Conservation (phyloP, 768 basidiomycete species). For the Cantharellus anzutake region DNA sequence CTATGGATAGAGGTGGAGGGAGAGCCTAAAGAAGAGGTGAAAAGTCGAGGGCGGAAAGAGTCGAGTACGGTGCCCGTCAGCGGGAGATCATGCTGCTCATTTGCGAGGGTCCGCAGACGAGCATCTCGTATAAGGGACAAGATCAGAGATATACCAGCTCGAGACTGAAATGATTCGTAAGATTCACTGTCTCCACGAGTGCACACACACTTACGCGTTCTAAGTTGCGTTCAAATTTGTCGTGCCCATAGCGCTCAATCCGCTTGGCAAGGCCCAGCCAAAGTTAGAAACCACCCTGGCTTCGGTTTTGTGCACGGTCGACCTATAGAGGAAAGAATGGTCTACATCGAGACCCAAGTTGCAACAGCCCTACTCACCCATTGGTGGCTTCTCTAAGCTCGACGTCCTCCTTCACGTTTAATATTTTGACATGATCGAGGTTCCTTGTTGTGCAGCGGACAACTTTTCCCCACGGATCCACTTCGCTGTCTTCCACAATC, state of each 20-base stretch:
- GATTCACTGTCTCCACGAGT: constrained; percentile 5
- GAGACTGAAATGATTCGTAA: constrained; percentile 32
- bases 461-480: constrained; percentile 62
- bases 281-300: constrained; percentile 75
- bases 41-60: background rate
- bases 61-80: background rate
- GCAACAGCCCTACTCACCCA: constrained; percentile 32
- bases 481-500: constrained; percentile 90
- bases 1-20: too few relatives aligned
- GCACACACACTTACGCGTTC: constrained; percentile 39
- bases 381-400: constrained; percentile 46
- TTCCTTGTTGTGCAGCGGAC: constrained; percentile 72
- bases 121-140: constrained; percentile 63
- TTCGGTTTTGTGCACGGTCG: constrained; percentile 72
- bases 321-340: constrained; percentile 21
- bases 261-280: constrained; percentile 74
- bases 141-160: constrained; percentile 73
- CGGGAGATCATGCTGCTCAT: background rate
- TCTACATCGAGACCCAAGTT: constrained; percentile 2
- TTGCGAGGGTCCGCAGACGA: constrained; percentile 25
- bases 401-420: constrained; percentile 79
- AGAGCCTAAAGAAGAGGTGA: too few relatives aligned
- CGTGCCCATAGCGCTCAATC: constrained; percentile 73
- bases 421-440: constrained; percentile 82
- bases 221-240: constrained; percentile 70